Conservation (phyloP, 257 asterid genomes). For the Fraxinus cuspidata region DNA sequence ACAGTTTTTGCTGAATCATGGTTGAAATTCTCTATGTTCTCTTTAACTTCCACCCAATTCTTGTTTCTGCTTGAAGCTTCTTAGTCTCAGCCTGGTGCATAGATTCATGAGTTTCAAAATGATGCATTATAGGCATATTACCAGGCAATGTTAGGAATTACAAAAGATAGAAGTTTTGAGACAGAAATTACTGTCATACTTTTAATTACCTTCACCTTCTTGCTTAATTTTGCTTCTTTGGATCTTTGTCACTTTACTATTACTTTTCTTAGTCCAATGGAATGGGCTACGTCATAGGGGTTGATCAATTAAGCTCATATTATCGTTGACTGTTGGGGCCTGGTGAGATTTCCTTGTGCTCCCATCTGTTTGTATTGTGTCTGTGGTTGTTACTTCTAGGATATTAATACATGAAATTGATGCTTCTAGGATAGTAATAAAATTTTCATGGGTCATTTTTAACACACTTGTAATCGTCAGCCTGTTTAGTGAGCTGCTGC, state of each 20-base stretch:
- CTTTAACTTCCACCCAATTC: background rate
- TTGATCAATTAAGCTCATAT: background rate
- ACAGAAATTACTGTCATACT: background rate
- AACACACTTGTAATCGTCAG: background rate
- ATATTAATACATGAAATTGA: too few species aligned
- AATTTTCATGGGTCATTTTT: background rate
- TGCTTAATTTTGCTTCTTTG: background rate
- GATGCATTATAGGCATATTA: background rate
- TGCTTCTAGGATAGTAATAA: background rate
- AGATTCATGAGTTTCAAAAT: background rate
- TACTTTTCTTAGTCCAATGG: background rate
- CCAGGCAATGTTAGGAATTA: background rate
- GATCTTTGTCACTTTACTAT: background rate
- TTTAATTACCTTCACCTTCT: background rate
- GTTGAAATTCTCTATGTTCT: background rate
- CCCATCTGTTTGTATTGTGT: background rate
- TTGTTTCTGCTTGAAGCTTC: constrained; percentile 17
- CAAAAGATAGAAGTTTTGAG: background rate
- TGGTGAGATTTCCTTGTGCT: background rate
- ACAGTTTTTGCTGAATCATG: background rate
- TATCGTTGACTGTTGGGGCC: background rate
- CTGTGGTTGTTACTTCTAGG: background rate
- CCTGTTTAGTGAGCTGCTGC: background rate
- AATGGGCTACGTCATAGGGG: background rate
- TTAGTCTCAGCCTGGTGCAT: background rate